Evolutionary conservation across 345 rosid species (phyloP), one percentile per base, ranked within the genome.

Genomic region (Leavenworthia alabamica): DNA sequence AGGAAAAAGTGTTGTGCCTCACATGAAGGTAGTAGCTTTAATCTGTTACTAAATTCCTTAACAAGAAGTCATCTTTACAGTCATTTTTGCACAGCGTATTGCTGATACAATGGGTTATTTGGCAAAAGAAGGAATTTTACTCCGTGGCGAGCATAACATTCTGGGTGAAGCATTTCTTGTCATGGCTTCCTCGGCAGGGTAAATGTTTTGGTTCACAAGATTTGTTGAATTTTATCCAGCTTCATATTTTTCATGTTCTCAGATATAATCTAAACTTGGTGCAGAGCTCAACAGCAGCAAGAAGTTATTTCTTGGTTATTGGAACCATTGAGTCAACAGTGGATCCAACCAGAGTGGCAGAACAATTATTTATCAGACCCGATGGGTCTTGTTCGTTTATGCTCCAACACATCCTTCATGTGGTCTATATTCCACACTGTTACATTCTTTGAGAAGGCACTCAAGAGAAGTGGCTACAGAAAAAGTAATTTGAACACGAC

Each of bases 161-260:
- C 81, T 92, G 12, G 98, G 97, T 32, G 98, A 92, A 86, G 90
- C 98, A 56, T 89, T 92, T 80, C 95, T 89, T 71, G 86, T 92
- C 55, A 92, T 92, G 95, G 98, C 95, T 61, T 89, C 95, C 70
- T 55, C 89, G 42, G 95, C 95, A 16, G 96, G 95, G 98, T 89
- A 89, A 81, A 82, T 86, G 55, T 82, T 75, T 70, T n/a, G n/a
- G n/a, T n/a, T n/a, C n/a, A n/a, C n/a, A n/a, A n/a, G n/a, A n/a
- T 89, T 82, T 67, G 80, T 89, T 46, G 81, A 82, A 90, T n/a
- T 70, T 78, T 80, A 32, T 64, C 48, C 19, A 64, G 26, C 26
- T 12, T 72, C 51, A 35, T 22, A 20, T 26, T 51, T 35, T 5
- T 52, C 39, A 52, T 65, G 54, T 33, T 33, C 52, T 56, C 41